Conservation (phyloP, 129 eudicot species). For the Centella asiatica region DNA sequence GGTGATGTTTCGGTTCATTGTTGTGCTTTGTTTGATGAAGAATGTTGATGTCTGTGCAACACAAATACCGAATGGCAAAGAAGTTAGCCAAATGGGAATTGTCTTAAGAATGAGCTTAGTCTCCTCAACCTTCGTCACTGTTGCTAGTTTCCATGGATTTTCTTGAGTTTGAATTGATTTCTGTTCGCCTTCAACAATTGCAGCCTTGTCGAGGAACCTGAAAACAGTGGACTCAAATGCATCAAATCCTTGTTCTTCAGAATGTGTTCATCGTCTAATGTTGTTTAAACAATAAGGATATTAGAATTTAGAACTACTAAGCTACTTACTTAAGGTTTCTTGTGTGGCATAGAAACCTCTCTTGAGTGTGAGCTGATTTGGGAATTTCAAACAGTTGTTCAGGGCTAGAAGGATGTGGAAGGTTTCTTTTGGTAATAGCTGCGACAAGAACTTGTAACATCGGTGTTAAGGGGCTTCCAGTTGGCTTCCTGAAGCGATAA, state of each 20-base stretch:
- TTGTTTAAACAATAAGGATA: background rate
- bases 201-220: conserved; percentile 72
- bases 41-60: conserved; percentile 66
- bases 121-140: conserved; percentile 72
- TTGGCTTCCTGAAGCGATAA: conserved; percentile 47
- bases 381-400: conserved; percentile 43
- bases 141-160: conserved; percentile 70
- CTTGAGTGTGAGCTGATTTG: conserved; percentile 27
- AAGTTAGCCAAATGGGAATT: conserved; percentile 76
- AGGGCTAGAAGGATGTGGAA: conserved; percentile 44
- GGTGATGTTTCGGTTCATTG: conserved; percentile 40
- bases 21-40: conserved; percentile 66
- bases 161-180: conserved; percentile 11
- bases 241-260: background rate
- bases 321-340: conserved; percentile 48
- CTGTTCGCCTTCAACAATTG: conserved; percentile 39
- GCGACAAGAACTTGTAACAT: conserved; percentile 73
- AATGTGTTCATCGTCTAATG: background rate
- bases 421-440: conserved; percentile 52
- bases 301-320: background rate
- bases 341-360: conserved; percentile 57
- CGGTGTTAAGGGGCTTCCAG: conserved; percentile 54
- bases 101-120: conserved; percentile 58
- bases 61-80: conserved; percentile 58
- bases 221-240: background rate